Evolutionary conservation across 768 basidiomycete species (phyloP).

Genomic region (Boletus sp.): DNA sequence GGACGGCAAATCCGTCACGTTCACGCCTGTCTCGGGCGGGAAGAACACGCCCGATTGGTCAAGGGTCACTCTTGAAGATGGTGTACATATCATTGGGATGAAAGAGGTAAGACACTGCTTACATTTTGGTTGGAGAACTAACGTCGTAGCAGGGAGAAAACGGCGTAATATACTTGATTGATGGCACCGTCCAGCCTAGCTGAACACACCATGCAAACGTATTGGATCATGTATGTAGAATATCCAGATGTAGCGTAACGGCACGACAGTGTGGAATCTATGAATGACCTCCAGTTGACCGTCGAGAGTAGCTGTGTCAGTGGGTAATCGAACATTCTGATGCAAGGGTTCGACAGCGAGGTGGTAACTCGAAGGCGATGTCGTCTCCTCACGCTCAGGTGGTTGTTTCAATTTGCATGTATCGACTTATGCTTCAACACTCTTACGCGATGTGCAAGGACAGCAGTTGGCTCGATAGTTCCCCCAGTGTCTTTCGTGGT

Average conservation of each 20-base stretch:
- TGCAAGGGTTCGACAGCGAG: not conserved
- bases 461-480: no score
- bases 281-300: not conserved
- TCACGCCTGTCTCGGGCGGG: slow-evolving; percentile 37
- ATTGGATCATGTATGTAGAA: not conserved
- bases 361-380: not conserved
- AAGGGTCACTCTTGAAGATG: slow-evolving; percentile 53
- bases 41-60: slow-evolving; percentile 52
- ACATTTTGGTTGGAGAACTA: not conserved
- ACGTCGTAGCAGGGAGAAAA: slow-evolving; percentile 36
- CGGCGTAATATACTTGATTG: slow-evolving; percentile 42
- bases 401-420: not conserved
- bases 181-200: slow-evolving; percentile 33
- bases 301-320: not conserved
- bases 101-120: slow-evolving; percentile 49
- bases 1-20: slow-evolving; percentile 53
- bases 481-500: no score
- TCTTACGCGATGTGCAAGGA: no score
- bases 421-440: no score
- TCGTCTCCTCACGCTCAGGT: not conserved
- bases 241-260: not conserved
- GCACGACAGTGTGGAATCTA: not conserved
- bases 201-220: slow-evolving; percentile 1
- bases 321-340: not conserved
- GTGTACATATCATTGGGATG: slow-evolving; percentile 52